Conservation (phyloP, 192 early-diverging fungal genomes). For the Tieghemiomyces parasiticus region DNA sequence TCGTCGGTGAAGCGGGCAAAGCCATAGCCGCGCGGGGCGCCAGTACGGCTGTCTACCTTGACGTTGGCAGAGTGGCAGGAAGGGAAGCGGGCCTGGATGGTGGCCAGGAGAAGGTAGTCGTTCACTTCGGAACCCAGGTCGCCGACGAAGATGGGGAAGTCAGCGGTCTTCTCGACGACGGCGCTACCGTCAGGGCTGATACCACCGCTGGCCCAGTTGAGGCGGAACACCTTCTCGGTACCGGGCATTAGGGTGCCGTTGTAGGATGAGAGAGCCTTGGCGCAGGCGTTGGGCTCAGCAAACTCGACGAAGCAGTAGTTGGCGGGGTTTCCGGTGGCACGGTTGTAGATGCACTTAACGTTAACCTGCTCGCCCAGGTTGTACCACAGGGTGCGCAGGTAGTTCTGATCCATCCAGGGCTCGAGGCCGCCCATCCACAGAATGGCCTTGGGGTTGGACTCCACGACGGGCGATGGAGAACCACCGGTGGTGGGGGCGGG, state of each 20-base stretch:
- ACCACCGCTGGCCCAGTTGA: conserved; percentile 95
- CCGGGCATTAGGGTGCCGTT: conserved; percentile 76
- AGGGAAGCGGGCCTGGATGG: conserved; percentile 71
- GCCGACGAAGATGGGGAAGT: conserved; percentile 92
- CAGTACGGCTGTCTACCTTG: conserved; percentile 74
- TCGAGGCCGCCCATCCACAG: conserved; percentile 92
- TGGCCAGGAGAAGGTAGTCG: conserved; percentile 47
- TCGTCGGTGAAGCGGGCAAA: conserved; percentile 89
- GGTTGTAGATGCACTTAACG: conserved; percentile 93
- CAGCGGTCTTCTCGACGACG: conserved; percentile 37
- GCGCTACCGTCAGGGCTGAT: neutral
- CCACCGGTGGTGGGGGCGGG: neutral
- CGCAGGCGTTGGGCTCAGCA: conserved; percentile 41
- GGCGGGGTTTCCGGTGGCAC: conserved; percentile 54
- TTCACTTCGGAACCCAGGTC: conserved; percentile 84
- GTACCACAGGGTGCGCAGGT: conserved; percentile 75
- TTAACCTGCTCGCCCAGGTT: conserved; percentile 67
- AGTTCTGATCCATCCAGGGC: conserved; percentile 95
- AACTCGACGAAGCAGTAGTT: conserved; percentile 96
- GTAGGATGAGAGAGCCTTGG: conserved; percentile 48
- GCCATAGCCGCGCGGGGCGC: conserved; percentile 77
- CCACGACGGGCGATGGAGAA: neutral
- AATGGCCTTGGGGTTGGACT: conserved; percentile 2
- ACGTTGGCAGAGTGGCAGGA: conserved; percentile 88
- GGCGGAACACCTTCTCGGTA: conserved; percentile 65